phyloP scores from a whole-genome alignment of 768 basidiomycete genomes.

The Polyporus arcularius region DNA sequence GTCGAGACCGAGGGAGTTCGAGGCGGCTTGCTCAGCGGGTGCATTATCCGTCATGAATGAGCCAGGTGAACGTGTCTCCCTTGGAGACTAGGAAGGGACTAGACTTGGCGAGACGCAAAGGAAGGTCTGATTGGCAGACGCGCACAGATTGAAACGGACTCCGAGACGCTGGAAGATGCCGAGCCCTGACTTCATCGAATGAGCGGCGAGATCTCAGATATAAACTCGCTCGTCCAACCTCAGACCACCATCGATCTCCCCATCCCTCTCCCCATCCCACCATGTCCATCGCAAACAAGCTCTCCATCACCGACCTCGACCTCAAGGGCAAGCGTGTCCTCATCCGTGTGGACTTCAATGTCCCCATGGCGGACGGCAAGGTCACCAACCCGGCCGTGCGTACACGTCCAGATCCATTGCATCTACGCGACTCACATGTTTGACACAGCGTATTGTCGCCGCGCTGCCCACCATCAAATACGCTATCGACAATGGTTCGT shows the following conservation, averaged over 20 bases:
- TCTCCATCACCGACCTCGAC: conserved; percentile 88
- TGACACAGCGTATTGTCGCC: conserved; percentile 86
- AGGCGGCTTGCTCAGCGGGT: conserved; percentile 34
- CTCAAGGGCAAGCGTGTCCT: conserved; percentile 88
- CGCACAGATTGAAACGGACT: conserved; percentile 1
- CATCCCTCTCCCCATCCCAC: conserved; percentile 30
- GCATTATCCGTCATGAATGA: conserved; percentile 37
- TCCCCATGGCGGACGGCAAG: conserved; percentile 85
- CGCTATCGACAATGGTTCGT: conserved; percentile 79
- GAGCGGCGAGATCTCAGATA: conserved; percentile 3
- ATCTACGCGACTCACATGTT: conserved; percentile 14
- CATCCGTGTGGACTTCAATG: conserved; percentile 96
- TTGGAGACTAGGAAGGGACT: conserved; percentile 17
- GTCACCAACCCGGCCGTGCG: conserved; percentile 97
- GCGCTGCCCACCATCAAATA: conserved; percentile 95
- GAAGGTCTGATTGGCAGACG: conserved; percentile 8
- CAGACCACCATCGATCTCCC: conserved; percentile 18
- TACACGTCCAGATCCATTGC: conserved; percentile 22
- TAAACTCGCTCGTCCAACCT: conserved; percentile 1
- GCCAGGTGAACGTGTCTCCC: conserved; percentile 6
- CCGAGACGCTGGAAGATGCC: conserved; percentile 18
- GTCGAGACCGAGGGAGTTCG: conserved; percentile 74
- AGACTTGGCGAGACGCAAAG: conserved; percentile 14
- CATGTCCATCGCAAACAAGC: conserved; percentile 95
- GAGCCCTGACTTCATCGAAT: conserved; percentile 22